A percentile compares a stretch with the other conserved stretches of the same genome.
These are phyloP conservation scores for Earliella scabrosa DNA, from an alignment of 1,284 basidiomycete species.

Conservation along the genomic window DNA sequence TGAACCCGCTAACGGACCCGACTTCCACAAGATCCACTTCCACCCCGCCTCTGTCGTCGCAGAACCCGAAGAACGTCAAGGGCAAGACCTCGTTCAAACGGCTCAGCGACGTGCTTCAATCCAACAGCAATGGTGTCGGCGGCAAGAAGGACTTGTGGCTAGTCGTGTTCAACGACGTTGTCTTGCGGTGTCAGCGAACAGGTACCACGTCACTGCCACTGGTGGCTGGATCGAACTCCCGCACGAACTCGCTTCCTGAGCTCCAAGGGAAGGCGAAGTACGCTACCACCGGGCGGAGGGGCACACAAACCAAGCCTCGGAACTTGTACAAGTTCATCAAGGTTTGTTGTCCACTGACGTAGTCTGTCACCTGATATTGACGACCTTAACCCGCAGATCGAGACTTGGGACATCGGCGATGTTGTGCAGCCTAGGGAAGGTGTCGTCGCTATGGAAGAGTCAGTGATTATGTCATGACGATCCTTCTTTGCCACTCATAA, in stretches of 20 bases:
- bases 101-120: conserved; percentile 78
- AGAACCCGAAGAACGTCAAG: conserved; percentile 60
- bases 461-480: too few species aligned
- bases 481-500: too few species aligned
- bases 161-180: conserved; percentile 94
- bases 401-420: conserved; percentile 87
- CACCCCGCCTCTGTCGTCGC: conserved; percentile 50
- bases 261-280: conserved; percentile 81
- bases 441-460: conserved; percentile 87
- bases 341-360: conserved; percentile 45
- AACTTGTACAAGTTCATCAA: conserved; percentile 91
- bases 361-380: conserved; percentile 5
- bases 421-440: conserved; percentile 73
- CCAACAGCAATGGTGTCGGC: conserved; percentile 56
- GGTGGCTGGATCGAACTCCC: conserved; percentile 69
- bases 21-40: conserved; percentile 44
- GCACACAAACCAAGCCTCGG: conserved; percentile 76
- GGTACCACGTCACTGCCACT: conserved; percentile 90
- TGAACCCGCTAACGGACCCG: conserved; percentile 27
- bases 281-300: conserved; percentile 75
- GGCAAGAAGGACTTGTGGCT: conserved; percentile 92
- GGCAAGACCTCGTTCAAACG: conserved; percentile 86
- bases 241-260: conserved; percentile 78
- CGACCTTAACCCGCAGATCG: conserved; percentile 55
- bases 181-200: conserved; percentile 87